Percentiles rank a stretch among this genome's conserved stretches.
Evolutionary conservation across 2,329 filamentous ascomycete genomes (phyloP).

Genomic region (Dactylonectria estremocensis): DNA sequence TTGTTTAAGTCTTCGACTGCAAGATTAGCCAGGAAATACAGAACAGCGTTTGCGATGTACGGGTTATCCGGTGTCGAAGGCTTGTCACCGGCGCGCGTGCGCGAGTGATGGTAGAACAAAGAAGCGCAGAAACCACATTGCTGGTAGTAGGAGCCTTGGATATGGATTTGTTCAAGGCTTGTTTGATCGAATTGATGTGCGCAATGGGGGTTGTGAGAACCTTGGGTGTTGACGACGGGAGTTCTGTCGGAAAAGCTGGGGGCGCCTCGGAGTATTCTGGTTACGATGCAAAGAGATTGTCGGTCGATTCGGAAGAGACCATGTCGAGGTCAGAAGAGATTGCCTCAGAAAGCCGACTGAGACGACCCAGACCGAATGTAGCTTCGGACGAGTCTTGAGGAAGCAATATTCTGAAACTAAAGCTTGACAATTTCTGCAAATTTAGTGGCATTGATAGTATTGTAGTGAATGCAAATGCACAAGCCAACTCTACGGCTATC

Average conservation of each 20-base stretch:
- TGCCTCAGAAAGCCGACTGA: background rate
- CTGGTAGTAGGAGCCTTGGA: conserved; percentile 15
- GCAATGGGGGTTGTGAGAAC: conserved; percentile 6
- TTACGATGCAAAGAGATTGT: background rate
- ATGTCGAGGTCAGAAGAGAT: conserved; percentile 2
- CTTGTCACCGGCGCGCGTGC: conserved; percentile 9
- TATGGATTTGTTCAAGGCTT: background rate
- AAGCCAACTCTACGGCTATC: too few species aligned
- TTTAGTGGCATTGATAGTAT: too few species aligned
- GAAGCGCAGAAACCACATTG: conserved; percentile 18
- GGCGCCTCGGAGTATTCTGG: conserved; percentile 20
- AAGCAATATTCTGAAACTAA: too few species aligned
- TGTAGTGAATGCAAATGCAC: too few species aligned
- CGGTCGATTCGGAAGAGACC: too few species aligned
- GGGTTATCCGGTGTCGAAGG: conserved; percentile 12
- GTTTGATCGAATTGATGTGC: conserved; percentile 9
- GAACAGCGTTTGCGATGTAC: conserved; percentile 25
- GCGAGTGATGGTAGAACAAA: conserved; percentile 22
- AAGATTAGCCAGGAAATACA: conserved; percentile 9
- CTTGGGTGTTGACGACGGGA: background rate
- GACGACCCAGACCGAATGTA: conserved; percentile 4
- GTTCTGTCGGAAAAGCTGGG: conserved; percentile 11
- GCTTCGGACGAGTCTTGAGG: background rate
- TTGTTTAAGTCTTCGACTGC: background rate
- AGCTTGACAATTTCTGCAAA: too few species aligned